These are phyloP conservation scores for Tylopilus plumbeoviolaceoides DNA, from an alignment of 768 basidiomycete genomes.

Conservation along the genomic window DNA sequence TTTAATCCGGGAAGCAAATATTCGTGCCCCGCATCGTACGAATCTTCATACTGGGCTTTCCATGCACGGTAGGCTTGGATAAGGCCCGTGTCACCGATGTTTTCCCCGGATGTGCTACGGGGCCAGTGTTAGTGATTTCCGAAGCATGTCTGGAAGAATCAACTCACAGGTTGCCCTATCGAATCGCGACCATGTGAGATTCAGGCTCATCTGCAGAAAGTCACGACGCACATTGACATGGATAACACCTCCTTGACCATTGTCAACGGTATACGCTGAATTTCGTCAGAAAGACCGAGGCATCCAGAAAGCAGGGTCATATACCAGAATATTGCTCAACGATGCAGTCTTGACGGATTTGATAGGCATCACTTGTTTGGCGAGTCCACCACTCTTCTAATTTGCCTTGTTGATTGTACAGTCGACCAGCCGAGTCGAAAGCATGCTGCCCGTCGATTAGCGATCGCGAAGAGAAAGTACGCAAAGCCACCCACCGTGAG, in stretches of 20 bases:
- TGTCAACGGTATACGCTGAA: conserved; percentile 75
- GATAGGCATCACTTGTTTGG: conserved; percentile 77
- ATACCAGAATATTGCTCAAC: conserved; percentile 86
- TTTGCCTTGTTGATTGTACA: conserved; percentile 89
- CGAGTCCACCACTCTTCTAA: conserved; percentile 94
- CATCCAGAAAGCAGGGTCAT: conserved; percentile 14
- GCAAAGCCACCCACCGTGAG: conserved; percentile 55
- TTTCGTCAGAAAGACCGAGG: not conserved
- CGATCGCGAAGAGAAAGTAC: not conserved
- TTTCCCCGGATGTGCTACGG: conserved; percentile 82
- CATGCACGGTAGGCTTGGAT: conserved; percentile 91
- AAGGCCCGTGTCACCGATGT: conserved; percentile 82
- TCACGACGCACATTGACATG: conserved; percentile 69
- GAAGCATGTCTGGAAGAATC: not conserved
- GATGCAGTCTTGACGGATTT: conserved; percentile 80
- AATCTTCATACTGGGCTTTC: conserved; percentile 70
- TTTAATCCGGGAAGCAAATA: conserved; percentile 78
- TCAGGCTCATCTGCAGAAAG: not conserved
- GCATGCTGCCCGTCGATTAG: conserved; percentile 54
- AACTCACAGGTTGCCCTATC: conserved; percentile 70
- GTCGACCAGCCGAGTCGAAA: conserved; percentile 83
- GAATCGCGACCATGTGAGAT: not conserved
- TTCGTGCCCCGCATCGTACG: conserved; percentile 55
- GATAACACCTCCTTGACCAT: conserved; percentile 78
- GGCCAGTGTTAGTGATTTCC: conserved; percentile 7